Evolutionary conservation across 768 basidiomycete genomes (phyloP), one percentile per base, ranked within the genome.

Genomic region (Tulasnella sp.): DNA sequence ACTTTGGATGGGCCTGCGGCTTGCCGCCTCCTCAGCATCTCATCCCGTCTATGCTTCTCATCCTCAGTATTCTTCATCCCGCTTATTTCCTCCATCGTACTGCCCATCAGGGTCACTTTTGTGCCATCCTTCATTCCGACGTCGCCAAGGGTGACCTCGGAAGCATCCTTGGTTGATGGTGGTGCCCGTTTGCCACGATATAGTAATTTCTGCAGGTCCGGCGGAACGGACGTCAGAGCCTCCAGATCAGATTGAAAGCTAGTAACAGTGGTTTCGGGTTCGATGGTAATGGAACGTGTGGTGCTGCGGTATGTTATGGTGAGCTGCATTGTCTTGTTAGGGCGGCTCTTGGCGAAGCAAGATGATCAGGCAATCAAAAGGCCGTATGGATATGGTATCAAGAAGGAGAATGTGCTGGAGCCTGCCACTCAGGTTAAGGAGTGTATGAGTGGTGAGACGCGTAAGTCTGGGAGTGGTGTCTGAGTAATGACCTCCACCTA

Each of bases 21-120:
- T 9, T 80, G 80, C 9, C 85, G 73, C 64, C 83, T 80, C 30
- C 69, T 75, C 66, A 86, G 67, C 56, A 88, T 81, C 30, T 74
- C 74, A 10, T 86, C 81, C 59, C 76, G 74, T 56, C 74, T 76
- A 47, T 77, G 75, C 64, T 80, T 75, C 63, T 86, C 82, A 51
- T 73, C 74, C 69, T 88, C 85, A 2, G 73, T 76, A 11, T 73
- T 73, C 51, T 77, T 77, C 66, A 88, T 61, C 11, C 74, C 76
- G 5, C 75, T 73, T 11, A 88, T 64, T 65, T 87, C 84, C 56
- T 76, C 70, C 3, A 70, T 65, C 3, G 85, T 88, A 2, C 81
- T 76, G 2, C 87, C 88, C 2, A 88, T 71, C 75, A 89, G 74
- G 66, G 85, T 85, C 4, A 88, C 70, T 69, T 84, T 88, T 51